Conservation (phyloP, 2,329 filamentous ascomycete species). For the Exophiala alcalophila region DNA sequence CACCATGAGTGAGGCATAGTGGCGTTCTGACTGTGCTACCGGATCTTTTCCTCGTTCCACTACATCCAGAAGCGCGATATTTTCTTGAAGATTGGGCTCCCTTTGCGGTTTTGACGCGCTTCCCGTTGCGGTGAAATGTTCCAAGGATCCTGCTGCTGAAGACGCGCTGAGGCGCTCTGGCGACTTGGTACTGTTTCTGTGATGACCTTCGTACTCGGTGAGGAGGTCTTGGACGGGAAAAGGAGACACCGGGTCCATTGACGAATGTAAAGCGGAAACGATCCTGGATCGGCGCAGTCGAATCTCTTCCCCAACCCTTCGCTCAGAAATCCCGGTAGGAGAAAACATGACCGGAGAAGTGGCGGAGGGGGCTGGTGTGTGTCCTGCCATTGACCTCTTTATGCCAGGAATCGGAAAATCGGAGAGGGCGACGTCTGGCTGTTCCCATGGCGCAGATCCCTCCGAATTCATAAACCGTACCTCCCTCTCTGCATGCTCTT, state of each 20-base stretch:
- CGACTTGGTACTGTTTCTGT: conserved; percentile 30
- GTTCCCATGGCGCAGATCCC: conserved; percentile 20
- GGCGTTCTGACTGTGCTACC: conserved; percentile 45
- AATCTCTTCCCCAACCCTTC: conserved; percentile 24
- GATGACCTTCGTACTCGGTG: conserved; percentile 47
- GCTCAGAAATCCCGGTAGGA: conserved; percentile 13
- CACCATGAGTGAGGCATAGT: conserved; percentile 51
- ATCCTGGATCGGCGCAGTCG: conserved; percentile 51
- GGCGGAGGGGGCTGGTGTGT: conserved; percentile 27
- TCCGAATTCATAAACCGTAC: conserved; percentile 14
- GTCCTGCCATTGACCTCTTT: conserved; percentile 32
- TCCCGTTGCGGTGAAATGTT: conserved; percentile 34
- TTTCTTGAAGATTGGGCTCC: conserved; percentile 31
- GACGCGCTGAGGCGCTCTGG: conserved; percentile 28
- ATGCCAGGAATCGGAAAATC: conserved; percentile 30
- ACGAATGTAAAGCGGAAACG: conserved; percentile 49
- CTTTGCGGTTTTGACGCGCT: conserved; percentile 33
- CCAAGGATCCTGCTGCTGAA: conserved; percentile 24
- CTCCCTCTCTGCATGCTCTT: conserved; percentile 6
- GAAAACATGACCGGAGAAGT: conserved; percentile 17
- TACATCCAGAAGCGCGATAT: conserved; percentile 35
- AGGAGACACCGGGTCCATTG: conserved; percentile 50
- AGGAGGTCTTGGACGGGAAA: conserved; percentile 55
- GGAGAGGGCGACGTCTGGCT: conserved; percentile 29
- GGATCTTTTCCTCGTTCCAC: conserved; percentile 44